Percentiles rank a stretch among this genome's conserved stretches.
Evolutionary conservation across 2,329 filamentous ascomycete species (phyloP).

Genomic region (Aplosporella prunicola): DNA sequence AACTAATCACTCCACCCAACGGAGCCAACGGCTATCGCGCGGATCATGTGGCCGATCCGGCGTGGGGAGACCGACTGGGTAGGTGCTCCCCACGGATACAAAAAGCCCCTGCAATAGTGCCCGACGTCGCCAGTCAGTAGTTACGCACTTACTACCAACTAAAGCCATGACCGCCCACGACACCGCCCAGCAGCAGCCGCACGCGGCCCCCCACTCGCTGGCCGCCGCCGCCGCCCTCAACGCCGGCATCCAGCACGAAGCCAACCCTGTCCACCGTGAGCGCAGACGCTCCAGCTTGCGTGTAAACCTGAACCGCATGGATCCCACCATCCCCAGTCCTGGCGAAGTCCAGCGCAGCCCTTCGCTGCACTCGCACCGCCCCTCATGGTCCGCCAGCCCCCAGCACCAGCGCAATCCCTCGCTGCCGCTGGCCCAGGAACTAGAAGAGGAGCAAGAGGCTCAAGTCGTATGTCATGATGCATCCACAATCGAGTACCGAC

Average conservation of each 20-base stretch:
- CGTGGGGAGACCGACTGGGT: too few relatives aligned
- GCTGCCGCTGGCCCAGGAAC: slow-evolving; percentile 66
- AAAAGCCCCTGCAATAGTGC: too few relatives aligned
- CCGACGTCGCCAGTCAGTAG: too few relatives aligned
- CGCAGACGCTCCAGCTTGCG: slow-evolving; percentile 59
- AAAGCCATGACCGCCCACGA: not conserved
- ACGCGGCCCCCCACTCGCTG: slow-evolving; percentile 45
- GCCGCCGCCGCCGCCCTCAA: slow-evolving; percentile 72
- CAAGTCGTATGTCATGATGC: slow-evolving; percentile 51
- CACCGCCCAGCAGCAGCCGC: slow-evolving; percentile 1
- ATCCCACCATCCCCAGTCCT: slow-evolving; percentile 56
- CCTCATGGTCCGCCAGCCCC: slow-evolving; percentile 40
- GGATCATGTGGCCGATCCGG: too few relatives aligned
- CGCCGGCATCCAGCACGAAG: slow-evolving; percentile 44
- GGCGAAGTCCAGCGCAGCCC: slow-evolving; percentile 55
- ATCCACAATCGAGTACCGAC: not conserved
- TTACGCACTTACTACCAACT: too few relatives aligned
- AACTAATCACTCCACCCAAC: too few relatives aligned
- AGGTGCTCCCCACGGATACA: too few relatives aligned
- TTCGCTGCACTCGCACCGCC: slow-evolving; percentile 17
- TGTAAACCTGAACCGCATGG: slow-evolving; percentile 65
- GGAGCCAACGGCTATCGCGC: too few relatives aligned
- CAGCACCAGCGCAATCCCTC: slow-evolving; percentile 60
- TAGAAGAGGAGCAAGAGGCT: slow-evolving; percentile 70
- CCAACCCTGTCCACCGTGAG: slow-evolving; percentile 28